A percentile compares a stretch with the other conserved stretches of the same genome.
Conservation (phyloP, 208 protist genomes). For the Leishmania arabica region DNA sequence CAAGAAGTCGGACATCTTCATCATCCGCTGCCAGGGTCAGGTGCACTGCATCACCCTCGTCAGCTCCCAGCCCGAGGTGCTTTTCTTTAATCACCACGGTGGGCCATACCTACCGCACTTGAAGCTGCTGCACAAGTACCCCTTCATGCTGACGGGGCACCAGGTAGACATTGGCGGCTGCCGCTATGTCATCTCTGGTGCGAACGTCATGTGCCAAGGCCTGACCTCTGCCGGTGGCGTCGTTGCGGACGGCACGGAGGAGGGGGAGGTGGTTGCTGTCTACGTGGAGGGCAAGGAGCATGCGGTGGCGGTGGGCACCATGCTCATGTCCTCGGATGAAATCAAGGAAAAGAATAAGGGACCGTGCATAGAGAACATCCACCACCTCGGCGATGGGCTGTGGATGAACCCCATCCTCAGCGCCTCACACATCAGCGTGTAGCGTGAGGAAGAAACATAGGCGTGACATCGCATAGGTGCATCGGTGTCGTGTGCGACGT, state of each 20-base stretch:
- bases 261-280: slow-evolving; percentile 78
- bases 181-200: slow-evolving; percentile 96
- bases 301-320: slow-evolving; percentile 93
- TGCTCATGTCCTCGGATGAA: slow-evolving; percentile 93
- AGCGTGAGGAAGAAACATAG: neutral
- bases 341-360: slow-evolving; percentile 93
- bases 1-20: slow-evolving; percentile 91
- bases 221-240: slow-evolving; percentile 95
- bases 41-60: slow-evolving; percentile 93
- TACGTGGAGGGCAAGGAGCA: slow-evolving; percentile 97
- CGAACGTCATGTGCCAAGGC: slow-evolving; percentile 98
- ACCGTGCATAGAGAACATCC: slow-evolving; percentile 96
- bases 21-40: slow-evolving; percentile 94
- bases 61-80: slow-evolving; percentile 91
- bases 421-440: slow-evolving; percentile 78
- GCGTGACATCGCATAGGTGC: neutral
- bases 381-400: slow-evolving; percentile 96
- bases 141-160: slow-evolving; percentile 94
- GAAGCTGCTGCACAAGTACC: slow-evolving; percentile 97
- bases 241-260: slow-evolving; percentile 58
- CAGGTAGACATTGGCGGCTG: slow-evolving; percentile 98
- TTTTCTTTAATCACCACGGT: slow-evolving; percentile 97
- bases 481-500: neutral
- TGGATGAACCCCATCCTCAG: slow-evolving; percentile 94
- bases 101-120: slow-evolving; percentile 96